A percentile compares a stretch with the other conserved stretches of the same genome.
These are phyloP conservation scores for Terana coerulea DNA, from an alignment of 768 basidiomycete genomes.

Conservation along the genomic window DNA sequence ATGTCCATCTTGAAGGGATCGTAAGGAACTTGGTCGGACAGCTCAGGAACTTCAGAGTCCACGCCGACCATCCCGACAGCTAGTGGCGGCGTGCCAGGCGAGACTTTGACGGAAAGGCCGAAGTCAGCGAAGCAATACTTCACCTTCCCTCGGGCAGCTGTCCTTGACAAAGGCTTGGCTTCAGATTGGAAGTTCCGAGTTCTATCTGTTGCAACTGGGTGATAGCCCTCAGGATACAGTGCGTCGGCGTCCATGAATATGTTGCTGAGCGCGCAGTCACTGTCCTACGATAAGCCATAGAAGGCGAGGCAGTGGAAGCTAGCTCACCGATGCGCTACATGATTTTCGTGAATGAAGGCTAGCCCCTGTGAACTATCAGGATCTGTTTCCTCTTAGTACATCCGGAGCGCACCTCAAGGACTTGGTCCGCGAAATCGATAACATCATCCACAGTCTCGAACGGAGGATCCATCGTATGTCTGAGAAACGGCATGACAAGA, in stretches of 20 bases:
- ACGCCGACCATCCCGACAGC: constrained; percentile 14
- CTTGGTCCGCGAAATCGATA: constrained; percentile 21
- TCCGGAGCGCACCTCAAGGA: constrained; percentile 13
- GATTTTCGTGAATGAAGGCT: constrained; percentile 17
- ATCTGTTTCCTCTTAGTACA: background rate
- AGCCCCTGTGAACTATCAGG: constrained; percentile 13
- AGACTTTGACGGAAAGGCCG: constrained; percentile 13
- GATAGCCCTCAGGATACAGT: constrained; percentile 6
- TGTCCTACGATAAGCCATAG: background rate
- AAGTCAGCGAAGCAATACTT: constrained; percentile 20
- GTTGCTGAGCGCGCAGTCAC: constrained; percentile 9
- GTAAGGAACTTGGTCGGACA: constrained; percentile 17
- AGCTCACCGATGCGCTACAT: constrained; percentile 18
- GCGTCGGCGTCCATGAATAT: constrained; percentile 14
- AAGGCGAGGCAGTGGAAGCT: background rate
- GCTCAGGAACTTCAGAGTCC: constrained; percentile 21
- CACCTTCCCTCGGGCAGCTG: background rate
- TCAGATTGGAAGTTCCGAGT: background rate
- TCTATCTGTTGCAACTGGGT: background rate
- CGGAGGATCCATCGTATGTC: constrained; percentile 17
- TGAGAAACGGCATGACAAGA: constrained; percentile 17
- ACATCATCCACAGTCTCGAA: constrained; percentile 20
- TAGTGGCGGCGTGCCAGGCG: background rate
- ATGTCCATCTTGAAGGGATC: constrained; percentile 30
- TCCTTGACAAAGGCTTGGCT: background rate